These are phyloP conservation scores for Ganoderma boninense DNA, from an alignment of 1,284 basidiomycete species.

Conservation along the genomic window DNA sequence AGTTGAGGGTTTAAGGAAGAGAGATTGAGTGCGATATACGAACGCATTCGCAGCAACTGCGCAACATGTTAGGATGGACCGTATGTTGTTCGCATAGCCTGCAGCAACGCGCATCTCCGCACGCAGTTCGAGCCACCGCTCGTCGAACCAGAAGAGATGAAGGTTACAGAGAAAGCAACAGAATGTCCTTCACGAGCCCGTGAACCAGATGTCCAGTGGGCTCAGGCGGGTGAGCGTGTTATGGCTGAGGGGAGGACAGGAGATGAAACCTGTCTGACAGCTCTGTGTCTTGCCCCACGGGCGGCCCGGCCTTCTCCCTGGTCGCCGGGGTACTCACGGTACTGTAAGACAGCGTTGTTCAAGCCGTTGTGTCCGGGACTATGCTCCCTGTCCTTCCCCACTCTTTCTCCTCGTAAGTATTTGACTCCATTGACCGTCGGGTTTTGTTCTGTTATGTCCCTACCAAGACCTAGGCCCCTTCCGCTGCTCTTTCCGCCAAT, in stretches of 20 bases:
- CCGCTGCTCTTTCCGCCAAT: not conserved
- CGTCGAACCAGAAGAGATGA: not conserved
- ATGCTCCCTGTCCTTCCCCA: not conserved
- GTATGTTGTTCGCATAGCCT: constrained; percentile 14
- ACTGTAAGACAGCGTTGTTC: too few relatives aligned
- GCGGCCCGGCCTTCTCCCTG: not conserved
- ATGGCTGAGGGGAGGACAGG: not conserved
- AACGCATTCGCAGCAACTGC: constrained; percentile 74
- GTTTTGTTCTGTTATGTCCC: too few relatives aligned
- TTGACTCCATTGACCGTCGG: not conserved
- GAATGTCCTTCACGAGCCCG: not conserved
- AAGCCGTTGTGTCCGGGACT: not conserved
- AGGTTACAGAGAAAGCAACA: not conserved
- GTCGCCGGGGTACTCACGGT: not conserved
- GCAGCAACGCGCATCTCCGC: constrained; percentile 13
- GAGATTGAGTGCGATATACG: constrained; percentile 11
- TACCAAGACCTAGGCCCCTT: not conserved
- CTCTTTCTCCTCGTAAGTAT: not conserved
- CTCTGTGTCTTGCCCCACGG: not conserved
- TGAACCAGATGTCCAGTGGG: not conserved
- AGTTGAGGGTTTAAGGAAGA: not conserved
- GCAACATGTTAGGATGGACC: constrained; percentile 52
- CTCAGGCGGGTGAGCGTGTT: not conserved
- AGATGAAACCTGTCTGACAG: not conserved
- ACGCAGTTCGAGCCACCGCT: not conserved